phyloP scores from a whole-genome alignment of 352 stramenopile species.

The Phytophthora aleatoria region DNA sequence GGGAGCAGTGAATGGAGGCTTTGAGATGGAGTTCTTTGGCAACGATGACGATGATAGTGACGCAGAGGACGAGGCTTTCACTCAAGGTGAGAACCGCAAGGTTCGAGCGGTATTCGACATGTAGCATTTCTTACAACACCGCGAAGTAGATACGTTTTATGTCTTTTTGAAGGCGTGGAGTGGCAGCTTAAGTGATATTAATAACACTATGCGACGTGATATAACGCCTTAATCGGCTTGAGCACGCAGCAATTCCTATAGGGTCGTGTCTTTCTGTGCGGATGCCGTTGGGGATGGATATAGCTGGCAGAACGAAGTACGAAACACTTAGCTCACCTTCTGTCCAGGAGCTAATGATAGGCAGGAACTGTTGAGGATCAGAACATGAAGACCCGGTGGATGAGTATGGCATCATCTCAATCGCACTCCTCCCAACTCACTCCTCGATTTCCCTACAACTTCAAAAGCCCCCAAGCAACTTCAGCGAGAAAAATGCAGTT shows the following conservation, averaged over 20 bases:
- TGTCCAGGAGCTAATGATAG: constrained; percentile 3
- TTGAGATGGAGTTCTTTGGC: constrained; percentile 38
- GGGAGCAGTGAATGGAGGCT: constrained; percentile 33
- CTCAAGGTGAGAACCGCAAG: constrained; percentile 32
- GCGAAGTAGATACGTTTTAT: not conserved
- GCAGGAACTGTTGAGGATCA: not conserved
- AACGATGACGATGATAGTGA: constrained; percentile 41
- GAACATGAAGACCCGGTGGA: not conserved
- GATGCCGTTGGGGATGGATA: too few relatives aligned
- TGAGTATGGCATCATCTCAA: not conserved
- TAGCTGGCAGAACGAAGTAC: too few relatives aligned
- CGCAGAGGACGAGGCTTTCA: constrained; percentile 15
- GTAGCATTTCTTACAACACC: constrained; percentile 14
- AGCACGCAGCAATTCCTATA: too few relatives aligned
- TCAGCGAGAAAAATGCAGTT: constrained; percentile 50
- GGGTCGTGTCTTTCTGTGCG: too few relatives aligned
- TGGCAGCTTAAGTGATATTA: too few relatives aligned
- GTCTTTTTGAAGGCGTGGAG: not conserved
- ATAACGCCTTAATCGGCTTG: too few relatives aligned
- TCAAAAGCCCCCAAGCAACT: constrained; percentile 15
- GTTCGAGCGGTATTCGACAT: constrained; percentile 45
- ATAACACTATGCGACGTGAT: too few relatives aligned
- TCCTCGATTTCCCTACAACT: constrained; percentile 30
- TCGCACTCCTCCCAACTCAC: constrained; percentile 22
- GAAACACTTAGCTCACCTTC: too few relatives aligned